phyloP scores from a whole-genome alignment of 306 rosid species.

The Cyamopsis tetragonoloba region DNA sequence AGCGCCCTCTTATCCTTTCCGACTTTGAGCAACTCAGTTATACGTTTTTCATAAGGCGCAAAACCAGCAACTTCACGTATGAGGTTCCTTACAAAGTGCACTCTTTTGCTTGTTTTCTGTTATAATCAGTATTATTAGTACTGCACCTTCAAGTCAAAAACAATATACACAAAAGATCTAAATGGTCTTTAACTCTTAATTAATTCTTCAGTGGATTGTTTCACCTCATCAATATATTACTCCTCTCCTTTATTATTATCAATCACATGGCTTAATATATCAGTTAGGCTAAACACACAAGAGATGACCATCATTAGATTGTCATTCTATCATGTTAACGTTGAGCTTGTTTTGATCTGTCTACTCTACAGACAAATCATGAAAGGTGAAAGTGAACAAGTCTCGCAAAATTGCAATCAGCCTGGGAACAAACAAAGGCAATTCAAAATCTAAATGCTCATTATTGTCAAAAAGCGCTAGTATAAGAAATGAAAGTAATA shows the following conservation, averaged over 20 bases:
- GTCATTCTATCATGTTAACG: neutral
- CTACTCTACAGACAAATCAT: neutral
- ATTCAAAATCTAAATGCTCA: neutral
- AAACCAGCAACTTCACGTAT: constrained; percentile 89
- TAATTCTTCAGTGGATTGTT: neutral
- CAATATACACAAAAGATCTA: neutral
- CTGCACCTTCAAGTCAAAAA: neutral
- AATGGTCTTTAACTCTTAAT: neutral
- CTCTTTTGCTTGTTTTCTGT: constrained; percentile 84
- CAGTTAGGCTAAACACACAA: neutral
- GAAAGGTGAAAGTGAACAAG: neutral
- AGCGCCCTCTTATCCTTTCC: constrained; percentile 90
- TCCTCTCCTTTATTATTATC: neutral
- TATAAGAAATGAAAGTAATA: neutral
- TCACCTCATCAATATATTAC: neutral
- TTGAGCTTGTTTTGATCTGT: neutral
- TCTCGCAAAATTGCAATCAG: neutral
- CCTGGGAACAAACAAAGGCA: neutral
- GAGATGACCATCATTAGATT: neutral
- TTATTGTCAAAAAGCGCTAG: neutral
- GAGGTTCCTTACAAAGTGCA: constrained; percentile 69
- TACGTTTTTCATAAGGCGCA: constrained; percentile 90
- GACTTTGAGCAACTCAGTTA: constrained; percentile 94
- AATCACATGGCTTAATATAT: neutral
- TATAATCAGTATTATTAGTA: neutral